Base-by-base conservation (phyloP, 2,329 filamentous ascomycete species). In the Penicillium corylophilum region DNA sequence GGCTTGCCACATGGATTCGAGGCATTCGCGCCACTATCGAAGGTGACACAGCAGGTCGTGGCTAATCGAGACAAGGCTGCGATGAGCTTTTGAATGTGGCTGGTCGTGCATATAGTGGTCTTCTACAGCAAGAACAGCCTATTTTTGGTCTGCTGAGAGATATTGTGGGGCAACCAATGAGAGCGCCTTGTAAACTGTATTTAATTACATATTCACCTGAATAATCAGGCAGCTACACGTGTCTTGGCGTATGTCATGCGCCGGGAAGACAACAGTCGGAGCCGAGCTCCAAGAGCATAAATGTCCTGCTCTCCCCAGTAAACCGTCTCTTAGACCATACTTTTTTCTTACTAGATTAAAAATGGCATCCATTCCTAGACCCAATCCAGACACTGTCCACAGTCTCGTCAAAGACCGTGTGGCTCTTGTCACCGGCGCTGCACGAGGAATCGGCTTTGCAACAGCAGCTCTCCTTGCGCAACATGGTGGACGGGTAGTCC, bases 1-100 rank as follows among this genome's bases (percentile, higher is more conserved):
- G 73, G 74, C 1, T 57, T 71, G 8, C 71, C 68, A 18, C 76
- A 78, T 66, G 67, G 67, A 2, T 77, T 75, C 49, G 74, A 76
- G 33, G 54, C 52, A 0, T 18, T 65, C 20, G 57, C 51, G 6
- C 53, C 58, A 9, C 38, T 28, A 2, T 46, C 50, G 2, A 36
- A 29, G 42, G 38, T 44, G 4, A 53, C 55, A 8, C 44, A 50
- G 43, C 44, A 50, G 26, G 62, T 54, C 2, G 31, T 50, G n/a
- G 50, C 41, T 7, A 61, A 61, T 49, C 50, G 51, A 2, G 36
- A 56, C n/a, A 56, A 44, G 31, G 56, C 53, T 4, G 53, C 52
- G 48, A 31, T 15, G 10, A 58, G 35, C 33, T 58, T 58, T 48
- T 57, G 26, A 49, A 26, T 10, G 18, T 9, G 20, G 12, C 40